These are phyloP conservation scores for Mycena floridula DNA, from an alignment of 768 basidiomycete genomes.

Conservation along the genomic window DNA sequence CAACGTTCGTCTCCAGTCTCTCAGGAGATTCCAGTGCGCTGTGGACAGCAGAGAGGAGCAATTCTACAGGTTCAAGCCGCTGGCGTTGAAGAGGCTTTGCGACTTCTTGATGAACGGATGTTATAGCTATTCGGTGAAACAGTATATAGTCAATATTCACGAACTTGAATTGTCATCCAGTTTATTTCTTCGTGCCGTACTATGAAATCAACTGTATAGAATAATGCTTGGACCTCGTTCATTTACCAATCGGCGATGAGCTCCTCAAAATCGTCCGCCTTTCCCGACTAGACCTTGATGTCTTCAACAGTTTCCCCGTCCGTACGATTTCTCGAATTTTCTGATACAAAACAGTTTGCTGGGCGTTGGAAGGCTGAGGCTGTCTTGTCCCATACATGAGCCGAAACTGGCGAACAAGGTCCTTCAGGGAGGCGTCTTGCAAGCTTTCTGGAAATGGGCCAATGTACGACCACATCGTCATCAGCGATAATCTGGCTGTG, in stretches of 20 bases:
- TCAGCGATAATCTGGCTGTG: conserved; percentile 47
- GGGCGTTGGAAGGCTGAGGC: too few relatives aligned
- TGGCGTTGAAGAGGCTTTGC: conserved; percentile 69
- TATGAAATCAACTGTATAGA: too few relatives aligned
- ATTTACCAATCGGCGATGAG: too few relatives aligned
- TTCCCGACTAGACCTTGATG: not conserved
- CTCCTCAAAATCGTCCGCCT: too few relatives aligned
- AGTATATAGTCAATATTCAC: too few relatives aligned
- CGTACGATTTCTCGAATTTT: conserved; percentile 2
- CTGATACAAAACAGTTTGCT: not conserved
- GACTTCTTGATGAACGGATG: conserved; percentile 65
- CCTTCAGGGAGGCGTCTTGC: conserved; percentile 34
- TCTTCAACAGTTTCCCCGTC: not conserved
- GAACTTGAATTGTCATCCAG: too few relatives aligned
- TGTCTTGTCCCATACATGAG: conserved; percentile 21
- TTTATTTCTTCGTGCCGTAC: too few relatives aligned
- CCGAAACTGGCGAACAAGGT: conserved; percentile 44
- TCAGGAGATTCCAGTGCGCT: conserved; percentile 54
- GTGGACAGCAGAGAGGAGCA: conserved; percentile 46
- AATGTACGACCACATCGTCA: conserved; percentile 59
- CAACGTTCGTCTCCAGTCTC: conserved; percentile 42
- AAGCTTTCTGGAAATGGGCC: conserved; percentile 54
- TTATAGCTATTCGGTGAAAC: too few relatives aligned
- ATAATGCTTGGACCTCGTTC: too few relatives aligned
- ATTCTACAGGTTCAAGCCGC: conserved; percentile 67